A percentile compares a stretch with the other conserved stretches of the same genome.
Conservation (phyloP, 2,329 filamentous ascomycete species). For the Fusarium falciforme region DNA sequence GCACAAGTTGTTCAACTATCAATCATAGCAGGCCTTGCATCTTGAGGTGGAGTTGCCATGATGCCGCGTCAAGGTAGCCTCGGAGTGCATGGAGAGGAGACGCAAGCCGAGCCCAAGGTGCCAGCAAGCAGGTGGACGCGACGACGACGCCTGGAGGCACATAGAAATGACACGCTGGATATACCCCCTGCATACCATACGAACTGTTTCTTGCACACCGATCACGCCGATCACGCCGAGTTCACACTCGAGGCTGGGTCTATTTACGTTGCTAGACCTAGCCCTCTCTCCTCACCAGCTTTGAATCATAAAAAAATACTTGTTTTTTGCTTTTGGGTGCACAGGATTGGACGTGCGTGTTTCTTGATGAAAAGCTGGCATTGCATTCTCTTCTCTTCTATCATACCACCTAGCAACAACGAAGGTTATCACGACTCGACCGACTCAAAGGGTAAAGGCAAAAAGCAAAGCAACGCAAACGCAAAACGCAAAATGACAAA, state of each 20-base stretch:
- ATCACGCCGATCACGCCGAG: conserved; percentile 21
- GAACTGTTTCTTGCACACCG: conserved; percentile 41
- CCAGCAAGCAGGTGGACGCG: conserved; percentile 38
- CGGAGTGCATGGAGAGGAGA: conserved; percentile 33
- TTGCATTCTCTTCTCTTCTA: conserved; percentile 8
- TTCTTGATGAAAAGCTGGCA: conserved; percentile 8
- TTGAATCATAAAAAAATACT: conserved; percentile 42
- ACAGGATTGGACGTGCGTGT: conserved; percentile 17
- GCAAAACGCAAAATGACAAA: conserved; percentile 16
- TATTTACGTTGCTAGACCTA: conserved; percentile 43
- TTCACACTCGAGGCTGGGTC: conserved; percentile 41
- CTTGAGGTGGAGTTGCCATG: conserved; percentile 40
- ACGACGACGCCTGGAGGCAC: conserved; percentile 42
- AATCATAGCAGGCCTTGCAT: conserved; percentile 46
- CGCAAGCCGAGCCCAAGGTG: conserved; percentile 36
- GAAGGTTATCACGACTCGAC: background rate
- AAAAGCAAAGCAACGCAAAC: background rate
- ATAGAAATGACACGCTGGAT: conserved; percentile 48
- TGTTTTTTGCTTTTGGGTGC: conserved; percentile 31
- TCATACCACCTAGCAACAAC: conserved; percentile 6
- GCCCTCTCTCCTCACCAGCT: conserved; percentile 39
- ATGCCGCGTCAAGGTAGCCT: conserved; percentile 35
- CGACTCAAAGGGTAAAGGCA: background rate
- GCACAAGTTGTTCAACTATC: conserved; percentile 33
- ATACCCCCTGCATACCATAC: conserved; percentile 46